Percentiles rank a stretch among this genome's conserved stretches.
phyloP scores from a whole-genome alignment of 306 rosid genomes.

The Vachellia pachyceras region DNA sequence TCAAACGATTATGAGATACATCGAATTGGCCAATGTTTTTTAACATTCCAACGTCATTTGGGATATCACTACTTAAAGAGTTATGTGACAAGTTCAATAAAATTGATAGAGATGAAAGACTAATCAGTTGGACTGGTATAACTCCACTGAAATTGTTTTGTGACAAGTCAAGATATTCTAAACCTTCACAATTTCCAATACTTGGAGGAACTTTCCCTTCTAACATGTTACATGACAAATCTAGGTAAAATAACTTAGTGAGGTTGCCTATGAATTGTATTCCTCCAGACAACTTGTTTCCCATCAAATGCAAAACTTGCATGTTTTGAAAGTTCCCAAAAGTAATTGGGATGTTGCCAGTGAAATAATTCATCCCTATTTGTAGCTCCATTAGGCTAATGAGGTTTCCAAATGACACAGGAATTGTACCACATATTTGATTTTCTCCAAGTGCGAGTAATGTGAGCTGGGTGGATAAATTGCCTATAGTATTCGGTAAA shows the following conservation, averaged over 20 bases:
- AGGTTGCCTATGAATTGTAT: background rate
- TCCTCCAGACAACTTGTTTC: background rate
- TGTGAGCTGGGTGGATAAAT: conserved; percentile 2
- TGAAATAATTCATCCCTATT: background rate
- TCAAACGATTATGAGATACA: background rate
- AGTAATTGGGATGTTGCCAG: background rate
- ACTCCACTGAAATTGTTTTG: background rate
- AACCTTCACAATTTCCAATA: background rate
- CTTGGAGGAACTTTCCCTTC: background rate
- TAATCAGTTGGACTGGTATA: background rate
- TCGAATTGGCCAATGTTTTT: background rate
- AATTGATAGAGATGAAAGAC: background rate
- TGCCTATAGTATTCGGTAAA: background rate
- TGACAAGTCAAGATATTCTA: background rate
- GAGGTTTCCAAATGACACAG: background rate
- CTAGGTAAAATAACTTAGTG: background rate
- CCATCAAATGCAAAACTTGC: accelerated
- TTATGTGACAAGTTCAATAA: background rate
- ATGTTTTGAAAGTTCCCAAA: background rate
- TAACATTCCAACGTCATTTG: background rate
- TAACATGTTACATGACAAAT: background rate
- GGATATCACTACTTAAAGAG: background rate
- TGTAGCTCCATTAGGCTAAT: background rate
- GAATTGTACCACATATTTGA: background rate
- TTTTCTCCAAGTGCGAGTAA: accelerated